phyloP scores from a whole-genome alignment of 371 early-diverging fungal species.

The Rhizopus arrhizus region DNA sequence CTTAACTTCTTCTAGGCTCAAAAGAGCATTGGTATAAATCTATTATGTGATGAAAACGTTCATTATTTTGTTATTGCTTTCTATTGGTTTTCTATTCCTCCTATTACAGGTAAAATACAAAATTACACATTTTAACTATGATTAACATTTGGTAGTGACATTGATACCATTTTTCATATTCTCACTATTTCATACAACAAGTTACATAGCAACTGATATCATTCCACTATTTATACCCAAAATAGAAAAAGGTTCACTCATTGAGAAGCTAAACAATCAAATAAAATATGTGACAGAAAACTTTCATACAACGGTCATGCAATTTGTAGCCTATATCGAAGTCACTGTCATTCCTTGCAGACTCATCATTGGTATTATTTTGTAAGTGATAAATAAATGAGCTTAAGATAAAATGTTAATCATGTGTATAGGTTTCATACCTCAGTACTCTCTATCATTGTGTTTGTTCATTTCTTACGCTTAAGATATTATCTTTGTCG shows the following conservation, averaged over 20 bases:
- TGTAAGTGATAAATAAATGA: constrained; percentile 34
- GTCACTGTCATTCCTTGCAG: constrained; percentile 73
- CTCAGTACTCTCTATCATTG: constrained; percentile 73
- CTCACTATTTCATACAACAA: constrained; percentile 80
- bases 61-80: constrained; percentile 84
- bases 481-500: constrained; percentile 78
- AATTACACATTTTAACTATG: constrained; percentile 17
- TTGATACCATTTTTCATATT: constrained; percentile 81
- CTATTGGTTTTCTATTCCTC: constrained; percentile 74
- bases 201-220: constrained; percentile 45
- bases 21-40: constrained; percentile 11
- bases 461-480: constrained; percentile 81
- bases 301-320: constrained; percentile 70
- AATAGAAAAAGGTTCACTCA: too few relatives aligned
- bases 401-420: too few relatives aligned
- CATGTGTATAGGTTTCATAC: constrained; percentile 57
- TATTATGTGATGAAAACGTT: constrained; percentile 82
- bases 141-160: constrained; percentile 54
- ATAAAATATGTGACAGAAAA: constrained; percentile 62
- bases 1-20: too few relatives aligned
- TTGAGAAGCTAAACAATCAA: constrained; percentile 24
- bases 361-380: constrained; percentile 62
- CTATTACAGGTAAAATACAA: constrained; percentile 64
- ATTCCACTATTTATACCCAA: constrained; percentile 65
- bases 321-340: constrained; percentile 75